Conservation (phyloP, 1,284 basidiomycete species). For the Fereydounia khargensis region DNA sequence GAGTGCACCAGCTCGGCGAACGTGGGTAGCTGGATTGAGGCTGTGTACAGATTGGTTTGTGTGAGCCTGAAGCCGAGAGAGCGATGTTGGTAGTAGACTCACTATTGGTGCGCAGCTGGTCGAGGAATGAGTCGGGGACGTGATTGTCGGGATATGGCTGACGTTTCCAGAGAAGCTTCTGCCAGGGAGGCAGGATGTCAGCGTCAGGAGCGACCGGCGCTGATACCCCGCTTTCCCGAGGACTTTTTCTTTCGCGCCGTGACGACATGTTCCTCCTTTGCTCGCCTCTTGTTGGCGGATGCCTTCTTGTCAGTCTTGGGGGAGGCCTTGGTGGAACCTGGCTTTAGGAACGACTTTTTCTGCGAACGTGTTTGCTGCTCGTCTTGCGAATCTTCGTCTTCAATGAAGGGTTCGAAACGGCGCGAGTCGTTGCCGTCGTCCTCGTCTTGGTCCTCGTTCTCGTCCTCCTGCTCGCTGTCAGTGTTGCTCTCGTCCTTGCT, state of each 20-base stretch:
- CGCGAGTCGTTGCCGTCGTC: slow-evolving; percentile 1
- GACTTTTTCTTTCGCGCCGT: slow-evolving; percentile 16
- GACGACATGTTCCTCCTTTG: slow-evolving; percentile 23
- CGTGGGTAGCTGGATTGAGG: slow-evolving; percentile 60
- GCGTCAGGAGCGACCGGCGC: slow-evolving; percentile 10
- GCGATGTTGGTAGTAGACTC: neutral
- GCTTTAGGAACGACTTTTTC: neutral
- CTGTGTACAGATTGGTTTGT: too few species aligned
- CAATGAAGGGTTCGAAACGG: neutral
- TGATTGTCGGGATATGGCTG: slow-evolving; percentile 81
- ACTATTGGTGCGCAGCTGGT: slow-evolving; percentile 63
- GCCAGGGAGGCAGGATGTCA: slow-evolving; percentile 62
- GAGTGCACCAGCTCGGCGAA: slow-evolving; percentile 72
- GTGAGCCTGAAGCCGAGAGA: too few species aligned
- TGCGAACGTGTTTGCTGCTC: neutral
- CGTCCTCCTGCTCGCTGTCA: slow-evolving; percentile 3
- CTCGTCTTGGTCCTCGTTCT: slow-evolving; percentile 1
- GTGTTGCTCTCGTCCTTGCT: too few species aligned
- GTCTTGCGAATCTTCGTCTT: neutral
- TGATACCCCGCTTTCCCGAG: slow-evolving; percentile 13
- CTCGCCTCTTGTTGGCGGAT: neutral
- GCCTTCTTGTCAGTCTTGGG: neutral
- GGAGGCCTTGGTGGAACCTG: too few species aligned
- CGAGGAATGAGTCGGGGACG: slow-evolving; percentile 74
- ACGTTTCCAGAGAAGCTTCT: slow-evolving; percentile 78